These are phyloP conservation scores for Candida jianshihensis DNA, from an alignment of 805 yeast genomes.

Conservation along the genomic window DNA sequence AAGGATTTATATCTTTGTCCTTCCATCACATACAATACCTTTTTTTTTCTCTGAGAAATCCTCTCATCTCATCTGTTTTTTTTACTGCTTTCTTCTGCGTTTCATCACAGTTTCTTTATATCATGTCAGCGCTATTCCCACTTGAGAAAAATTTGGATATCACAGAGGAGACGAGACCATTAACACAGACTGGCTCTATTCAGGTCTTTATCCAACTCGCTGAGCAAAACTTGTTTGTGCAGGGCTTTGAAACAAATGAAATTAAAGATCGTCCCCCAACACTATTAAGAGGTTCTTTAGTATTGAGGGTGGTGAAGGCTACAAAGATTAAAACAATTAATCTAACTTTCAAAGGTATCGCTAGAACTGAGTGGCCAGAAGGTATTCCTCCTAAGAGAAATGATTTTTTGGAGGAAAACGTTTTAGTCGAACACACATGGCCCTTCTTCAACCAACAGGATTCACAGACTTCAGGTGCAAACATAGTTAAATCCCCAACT, in stretches of 20 bases:
- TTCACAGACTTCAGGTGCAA: conserved; percentile 34
- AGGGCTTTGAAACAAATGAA: conserved; percentile 71
- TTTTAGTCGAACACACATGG: conserved; percentile 79
- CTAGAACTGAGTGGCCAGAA: conserved; percentile 94
- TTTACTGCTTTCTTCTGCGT: no score
- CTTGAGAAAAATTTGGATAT: conserved; percentile 43
- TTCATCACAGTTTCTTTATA: no score
- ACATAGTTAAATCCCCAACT: conserved; percentile 20
- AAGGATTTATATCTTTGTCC: no score
- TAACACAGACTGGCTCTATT: conserved; percentile 56
- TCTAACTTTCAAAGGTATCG: conserved; percentile 57
- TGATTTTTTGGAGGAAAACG: conserved; percentile 57
- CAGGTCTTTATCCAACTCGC: conserved; percentile 69
- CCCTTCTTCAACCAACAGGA: conserved; percentile 54
- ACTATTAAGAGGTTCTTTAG: conserved; percentile 71
- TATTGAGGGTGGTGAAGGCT: conserved; percentile 63
- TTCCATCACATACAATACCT: no score
- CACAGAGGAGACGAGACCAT: conserved; percentile 35
- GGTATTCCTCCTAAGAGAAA: conserved; percentile 89
- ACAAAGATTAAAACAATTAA: conserved; percentile 59
- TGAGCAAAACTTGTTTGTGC: conserved; percentile 72
- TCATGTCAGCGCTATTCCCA: conserved; percentile 32
- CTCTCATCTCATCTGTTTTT: no score
- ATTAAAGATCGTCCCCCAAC: conserved; percentile 65
- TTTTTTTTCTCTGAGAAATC: no score